phyloP scores from a whole-genome alignment of 495 filamentous ascomycete genomes.

The Thermothielavioides terrestris region DNA sequence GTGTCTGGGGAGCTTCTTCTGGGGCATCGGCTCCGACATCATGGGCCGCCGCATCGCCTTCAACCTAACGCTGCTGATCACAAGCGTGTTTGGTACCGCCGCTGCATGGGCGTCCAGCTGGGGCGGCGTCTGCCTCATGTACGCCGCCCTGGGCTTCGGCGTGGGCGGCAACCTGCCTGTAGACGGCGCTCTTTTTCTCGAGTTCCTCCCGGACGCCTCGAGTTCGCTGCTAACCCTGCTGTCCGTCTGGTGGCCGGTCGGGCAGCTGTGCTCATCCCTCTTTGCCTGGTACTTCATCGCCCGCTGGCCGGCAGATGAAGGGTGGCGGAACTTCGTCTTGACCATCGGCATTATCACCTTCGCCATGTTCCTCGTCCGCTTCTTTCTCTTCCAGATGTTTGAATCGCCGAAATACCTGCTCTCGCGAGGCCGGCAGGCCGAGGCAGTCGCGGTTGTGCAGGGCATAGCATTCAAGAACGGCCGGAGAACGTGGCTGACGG shows the following conservation, averaged over 20 bases:
- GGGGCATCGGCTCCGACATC: constrained; percentile 71
- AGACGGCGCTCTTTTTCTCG: constrained; percentile 69
- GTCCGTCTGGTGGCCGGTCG: constrained; percentile 75
- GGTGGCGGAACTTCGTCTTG: constrained; percentile 70
- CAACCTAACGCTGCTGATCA: constrained; percentile 64
- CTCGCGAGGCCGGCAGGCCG: constrained; percentile 59
- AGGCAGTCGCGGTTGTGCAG: constrained; percentile 68
- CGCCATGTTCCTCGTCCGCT: constrained; percentile 60
- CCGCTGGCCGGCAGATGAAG: constrained; percentile 58
- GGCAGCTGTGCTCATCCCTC: constrained; percentile 59
- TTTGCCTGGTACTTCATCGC: constrained; percentile 75
- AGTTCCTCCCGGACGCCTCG: constrained; percentile 69
- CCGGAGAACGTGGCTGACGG: constrained; percentile 55
- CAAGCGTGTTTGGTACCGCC: constrained; percentile 61
- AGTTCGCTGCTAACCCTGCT: constrained; percentile 69
- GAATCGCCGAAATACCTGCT: constrained; percentile 81
- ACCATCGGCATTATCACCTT: constrained; percentile 69
- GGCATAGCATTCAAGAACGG: constrained; percentile 64
- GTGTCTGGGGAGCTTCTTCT: constrained; percentile 64
- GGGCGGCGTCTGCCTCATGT: constrained; percentile 51
- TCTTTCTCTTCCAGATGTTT: constrained; percentile 72
- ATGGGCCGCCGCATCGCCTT: constrained; percentile 67
- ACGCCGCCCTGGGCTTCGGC: constrained; percentile 41
- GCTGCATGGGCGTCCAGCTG: constrained; percentile 62
- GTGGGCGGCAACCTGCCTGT: constrained; percentile 71